Evolutionary conservation across 371 early-diverging fungal genomes (phyloP).

Genomic region (Sporodiniella umbellata): DNA sequence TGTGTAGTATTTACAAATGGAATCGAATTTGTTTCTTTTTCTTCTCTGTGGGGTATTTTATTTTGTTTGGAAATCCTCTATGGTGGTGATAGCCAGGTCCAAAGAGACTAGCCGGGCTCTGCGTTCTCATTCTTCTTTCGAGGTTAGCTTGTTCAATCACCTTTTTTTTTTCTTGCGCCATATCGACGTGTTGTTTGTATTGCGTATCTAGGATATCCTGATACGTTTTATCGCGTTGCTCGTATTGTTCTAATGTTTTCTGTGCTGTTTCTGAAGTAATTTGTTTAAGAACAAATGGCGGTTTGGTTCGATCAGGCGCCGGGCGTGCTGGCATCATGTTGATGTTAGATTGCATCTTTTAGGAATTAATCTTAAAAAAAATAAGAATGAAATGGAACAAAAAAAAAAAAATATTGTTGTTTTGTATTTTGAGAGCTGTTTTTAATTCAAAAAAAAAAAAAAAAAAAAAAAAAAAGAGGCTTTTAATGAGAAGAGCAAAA

Average conservation of each 20-base stretch:
- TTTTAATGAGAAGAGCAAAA: not conserved
- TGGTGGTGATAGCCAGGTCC: constrained; percentile 41
- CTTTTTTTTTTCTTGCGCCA: constrained; percentile 42
- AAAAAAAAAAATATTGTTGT: not conserved
- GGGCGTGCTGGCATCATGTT: not conserved
- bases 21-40: constrained; percentile 29
- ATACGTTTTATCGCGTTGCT: constrained; percentile 30
- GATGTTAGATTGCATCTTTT: not conserved
- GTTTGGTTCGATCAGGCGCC: not conserved
- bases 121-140: constrained; percentile 25
- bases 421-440: too few species aligned
- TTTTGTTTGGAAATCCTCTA: constrained; percentile 8
- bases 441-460: not conserved
- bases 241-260: constrained; percentile 23
- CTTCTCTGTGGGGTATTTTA: constrained; percentile 35
- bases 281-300: constrained; percentile 1
- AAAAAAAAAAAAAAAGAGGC: not conserved
- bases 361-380: too few species aligned
- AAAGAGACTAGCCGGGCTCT: constrained; percentile 29
- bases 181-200: constrained; percentile 35
- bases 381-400: too few species aligned
- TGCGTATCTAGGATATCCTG: constrained; percentile 39
- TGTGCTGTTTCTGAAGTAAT: constrained; percentile 1
- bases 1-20: constrained; percentile 23
- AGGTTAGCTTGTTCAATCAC: constrained; percentile 29